Evolutionary conservation across 257 asterid genomes (phyloP).

Genomic region (Ilex aquifolium): DNA sequence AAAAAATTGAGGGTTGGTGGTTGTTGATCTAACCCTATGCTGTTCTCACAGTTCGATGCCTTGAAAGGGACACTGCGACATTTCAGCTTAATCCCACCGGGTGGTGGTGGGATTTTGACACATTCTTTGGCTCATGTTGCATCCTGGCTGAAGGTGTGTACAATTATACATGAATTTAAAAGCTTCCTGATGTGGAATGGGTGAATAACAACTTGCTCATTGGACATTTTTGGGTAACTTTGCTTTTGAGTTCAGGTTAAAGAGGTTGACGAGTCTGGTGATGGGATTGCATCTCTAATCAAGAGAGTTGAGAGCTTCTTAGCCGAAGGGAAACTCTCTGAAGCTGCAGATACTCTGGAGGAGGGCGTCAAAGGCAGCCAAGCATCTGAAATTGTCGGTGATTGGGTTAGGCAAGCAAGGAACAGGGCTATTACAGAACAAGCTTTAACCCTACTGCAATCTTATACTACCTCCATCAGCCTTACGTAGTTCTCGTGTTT

Average conservation of each 20-base stretch:
- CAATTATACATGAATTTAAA: neutral
- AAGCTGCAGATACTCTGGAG: conserved; percentile 88
- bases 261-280: conserved; percentile 74
- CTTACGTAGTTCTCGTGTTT: conserved; percentile 28
- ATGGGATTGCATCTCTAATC: conserved; percentile 82
- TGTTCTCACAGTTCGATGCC: conserved; percentile 59
- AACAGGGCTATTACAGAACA: conserved; percentile 78
- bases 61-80: conserved; percentile 80
- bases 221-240: neutral
- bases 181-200: neutral
- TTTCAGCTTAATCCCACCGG: conserved; percentile 77
- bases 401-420: conserved; percentile 73
- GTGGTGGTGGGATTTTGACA: conserved; percentile 85
- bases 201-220: neutral
- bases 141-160: conserved; percentile 69
- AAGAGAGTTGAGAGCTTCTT: conserved; percentile 65
- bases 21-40: neutral
- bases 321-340: conserved; percentile 70
- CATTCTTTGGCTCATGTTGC: conserved; percentile 82
- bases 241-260: conserved; percentile 41
- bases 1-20: neutral
- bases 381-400: conserved; percentile 64
- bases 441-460: conserved; percentile 68
- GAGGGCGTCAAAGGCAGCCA: conserved; percentile 71
- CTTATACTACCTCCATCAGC: conserved; percentile 74